Percentiles rank a stretch among this genome's conserved stretches.
These are phyloP conservation scores for Eucommia ulmoides DNA, from an alignment of 257 asterid genomes.

Conservation along the genomic window DNA sequence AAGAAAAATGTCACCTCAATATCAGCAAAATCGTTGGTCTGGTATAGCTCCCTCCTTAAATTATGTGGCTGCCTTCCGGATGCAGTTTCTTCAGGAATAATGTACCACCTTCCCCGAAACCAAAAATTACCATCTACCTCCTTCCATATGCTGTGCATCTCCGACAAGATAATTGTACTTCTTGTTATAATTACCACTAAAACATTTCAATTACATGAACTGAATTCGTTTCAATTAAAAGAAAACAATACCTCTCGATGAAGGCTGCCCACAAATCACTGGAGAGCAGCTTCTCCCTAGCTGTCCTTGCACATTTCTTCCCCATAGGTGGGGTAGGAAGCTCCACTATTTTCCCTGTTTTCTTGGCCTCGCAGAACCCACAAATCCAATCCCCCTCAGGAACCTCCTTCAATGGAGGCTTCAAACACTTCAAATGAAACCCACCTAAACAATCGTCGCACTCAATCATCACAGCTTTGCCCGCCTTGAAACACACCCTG, in stretches of 20 bases:
- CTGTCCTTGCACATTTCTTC: constrained; percentile 67
- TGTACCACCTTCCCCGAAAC: constrained; percentile 71
- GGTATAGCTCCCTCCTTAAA: constrained; percentile 81
- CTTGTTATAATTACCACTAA: too few relatives aligned
- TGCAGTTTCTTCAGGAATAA: constrained; percentile 83
- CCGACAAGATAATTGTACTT: too few relatives aligned
- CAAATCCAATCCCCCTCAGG: constrained; percentile 94
- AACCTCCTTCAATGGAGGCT: constrained; percentile 63
- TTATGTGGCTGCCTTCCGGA: constrained; percentile 89
- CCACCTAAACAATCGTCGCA: constrained; percentile 96
- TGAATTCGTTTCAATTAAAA: too few relatives aligned
- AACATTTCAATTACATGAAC: too few relatives aligned
- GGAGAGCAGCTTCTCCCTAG: constrained; percentile 74
- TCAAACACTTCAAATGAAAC: constrained; percentile 77
- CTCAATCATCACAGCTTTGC: constrained; percentile 60
- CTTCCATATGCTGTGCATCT: constrained; percentile 63
- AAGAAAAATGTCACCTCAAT: constrained; percentile 42
- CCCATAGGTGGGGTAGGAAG: constrained; percentile 56
- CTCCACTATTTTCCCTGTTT: constrained; percentile 29
- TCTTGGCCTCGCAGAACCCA: constrained; percentile 50
- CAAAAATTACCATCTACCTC: constrained; percentile 82
- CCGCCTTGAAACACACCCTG: constrained; percentile 66
- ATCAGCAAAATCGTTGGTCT: constrained; percentile 67
- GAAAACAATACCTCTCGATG: constrained; percentile 51
- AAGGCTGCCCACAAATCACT: constrained; percentile 84